phyloP scores from a whole-genome alignment of 306 rosid genomes.

The Vigna radiata region DNA sequence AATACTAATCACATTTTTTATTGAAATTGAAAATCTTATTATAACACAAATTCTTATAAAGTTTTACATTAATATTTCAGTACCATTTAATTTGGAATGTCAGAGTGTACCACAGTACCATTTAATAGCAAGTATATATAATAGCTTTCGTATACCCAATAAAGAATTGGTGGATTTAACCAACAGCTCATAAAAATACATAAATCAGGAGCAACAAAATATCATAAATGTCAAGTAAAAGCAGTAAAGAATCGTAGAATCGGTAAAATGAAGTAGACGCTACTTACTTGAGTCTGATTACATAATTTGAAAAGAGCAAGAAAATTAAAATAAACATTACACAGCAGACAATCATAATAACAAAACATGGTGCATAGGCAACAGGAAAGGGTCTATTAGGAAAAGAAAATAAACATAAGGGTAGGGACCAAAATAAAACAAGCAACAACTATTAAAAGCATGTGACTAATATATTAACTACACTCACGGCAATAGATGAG shows the following conservation, averaged over 20 bases:
- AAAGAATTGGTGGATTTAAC: conserved; percentile 71
- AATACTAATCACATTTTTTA: too few relatives aligned
- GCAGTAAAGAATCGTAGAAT: neutral
- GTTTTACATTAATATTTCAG: too few relatives aligned
- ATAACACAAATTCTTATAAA: too few relatives aligned
- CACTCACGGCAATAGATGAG: neutral
- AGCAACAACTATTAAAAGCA: neutral
- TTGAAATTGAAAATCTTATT: too few relatives aligned
- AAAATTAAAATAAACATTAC: neutral
- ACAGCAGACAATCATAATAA: neutral
- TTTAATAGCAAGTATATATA: too few relatives aligned
- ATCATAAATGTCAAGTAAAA: neutral
- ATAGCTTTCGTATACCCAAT: conserved; percentile 69
- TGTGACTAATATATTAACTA: neutral
- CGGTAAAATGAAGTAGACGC: neutral
- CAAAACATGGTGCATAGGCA: neutral
- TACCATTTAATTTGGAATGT: too few relatives aligned
- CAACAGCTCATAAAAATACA: conserved; percentile 22
- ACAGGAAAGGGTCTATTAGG: conserved; percentile 9
- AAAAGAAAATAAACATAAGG: conserved; percentile 1
- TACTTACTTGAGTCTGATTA: neutral
- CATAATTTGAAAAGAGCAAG: neutral
- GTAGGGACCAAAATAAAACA: neutral
- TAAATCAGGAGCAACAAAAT: conserved; percentile 12
- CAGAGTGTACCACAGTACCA: too few relatives aligned